These are phyloP conservation scores for Megacollybia marginata DNA, from an alignment of 768 basidiomycete genomes.

Conservation along the genomic window DNA sequence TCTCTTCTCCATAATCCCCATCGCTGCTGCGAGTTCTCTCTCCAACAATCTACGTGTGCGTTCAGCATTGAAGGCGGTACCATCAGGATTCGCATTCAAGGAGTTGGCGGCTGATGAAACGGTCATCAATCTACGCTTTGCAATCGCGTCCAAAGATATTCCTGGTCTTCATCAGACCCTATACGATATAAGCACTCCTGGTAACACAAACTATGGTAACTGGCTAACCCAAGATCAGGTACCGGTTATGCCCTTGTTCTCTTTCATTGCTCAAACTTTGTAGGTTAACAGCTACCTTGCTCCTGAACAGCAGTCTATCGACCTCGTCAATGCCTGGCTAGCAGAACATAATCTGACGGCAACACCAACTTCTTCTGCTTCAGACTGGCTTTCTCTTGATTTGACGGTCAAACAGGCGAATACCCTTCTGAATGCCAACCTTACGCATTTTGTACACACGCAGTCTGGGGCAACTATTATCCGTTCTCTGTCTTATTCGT, in stretches of 20 bases:
- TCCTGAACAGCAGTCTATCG: background rate
- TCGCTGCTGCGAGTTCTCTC: no score
- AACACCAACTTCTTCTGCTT: constrained; percentile 2
- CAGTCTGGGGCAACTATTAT: background rate
- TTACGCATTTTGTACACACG: constrained; percentile 20
- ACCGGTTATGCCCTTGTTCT: constrained; percentile 24
- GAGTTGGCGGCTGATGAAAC: constrained; percentile 21
- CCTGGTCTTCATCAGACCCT: constrained; percentile 24
- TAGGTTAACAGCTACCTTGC: constrained; percentile 1
- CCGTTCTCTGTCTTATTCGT: background rate
- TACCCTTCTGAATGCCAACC: constrained; percentile 22
- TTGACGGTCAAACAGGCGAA: constrained; percentile 23
- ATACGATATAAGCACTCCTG: constrained; percentile 25
- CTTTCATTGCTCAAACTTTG: constrained; percentile 24
- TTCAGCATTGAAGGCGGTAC: no score
- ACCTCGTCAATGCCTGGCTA: background rate
- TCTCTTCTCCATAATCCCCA: no score
- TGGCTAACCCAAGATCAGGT: constrained; percentile 38
- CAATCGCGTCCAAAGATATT: constrained; percentile 24
- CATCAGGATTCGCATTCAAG: constrained; percentile 23
- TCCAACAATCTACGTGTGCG: no score
- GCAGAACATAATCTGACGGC: background rate
- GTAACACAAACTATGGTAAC: constrained; percentile 23
- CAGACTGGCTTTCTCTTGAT: constrained; percentile 24
- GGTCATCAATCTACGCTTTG: constrained; percentile 29